Evolutionary conservation across 192 early-diverging fungal species (phyloP).

Genomic region (Backusella circina): DNA sequence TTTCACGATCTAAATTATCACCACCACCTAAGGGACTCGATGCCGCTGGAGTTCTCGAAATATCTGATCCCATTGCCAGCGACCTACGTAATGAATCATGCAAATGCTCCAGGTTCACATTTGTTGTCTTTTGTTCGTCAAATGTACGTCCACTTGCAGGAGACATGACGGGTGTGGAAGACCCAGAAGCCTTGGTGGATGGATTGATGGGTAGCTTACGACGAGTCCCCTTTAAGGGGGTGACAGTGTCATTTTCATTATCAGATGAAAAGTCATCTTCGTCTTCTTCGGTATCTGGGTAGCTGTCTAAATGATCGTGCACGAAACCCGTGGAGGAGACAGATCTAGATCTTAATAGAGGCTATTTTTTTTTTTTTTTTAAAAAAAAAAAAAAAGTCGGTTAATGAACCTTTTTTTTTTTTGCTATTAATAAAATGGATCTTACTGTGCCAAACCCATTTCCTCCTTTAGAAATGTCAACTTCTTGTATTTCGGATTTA

Average conservation of each 20-base stretch:
- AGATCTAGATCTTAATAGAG: conserved; percentile 19
- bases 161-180: conserved; percentile 9
- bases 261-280: conserved; percentile 12
- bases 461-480: conserved; percentile 56
- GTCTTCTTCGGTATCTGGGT: conserved; percentile 33
- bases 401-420: neutral
- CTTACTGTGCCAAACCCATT: conserved; percentile 34
- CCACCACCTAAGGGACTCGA: conserved; percentile 4
- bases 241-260: neutral
- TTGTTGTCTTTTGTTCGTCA: conserved; percentile 19
- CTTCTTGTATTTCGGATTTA: conserved; percentile 61
- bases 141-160: conserved; percentile 25
- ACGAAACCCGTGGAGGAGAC: conserved; percentile 14
- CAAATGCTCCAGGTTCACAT: conserved; percentile 53
- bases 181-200: neutral
- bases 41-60: conserved; percentile 10
- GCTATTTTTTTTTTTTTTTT: conserved; percentile 7
- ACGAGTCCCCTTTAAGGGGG: neutral
- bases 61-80: conserved; percentile 17
- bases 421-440: conserved; percentile 13
- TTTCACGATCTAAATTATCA: conserved; percentile 15
- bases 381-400: conserved; percentile 1
- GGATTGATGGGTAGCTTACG: neutral
- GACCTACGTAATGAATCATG: conserved; percentile 54
- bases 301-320: conserved; percentile 11